Percentiles rank a stretch among this genome's conserved stretches.
Conservation (phyloP, 2,329 filamentous ascomycete genomes). For the Aspergillus texensis region DNA sequence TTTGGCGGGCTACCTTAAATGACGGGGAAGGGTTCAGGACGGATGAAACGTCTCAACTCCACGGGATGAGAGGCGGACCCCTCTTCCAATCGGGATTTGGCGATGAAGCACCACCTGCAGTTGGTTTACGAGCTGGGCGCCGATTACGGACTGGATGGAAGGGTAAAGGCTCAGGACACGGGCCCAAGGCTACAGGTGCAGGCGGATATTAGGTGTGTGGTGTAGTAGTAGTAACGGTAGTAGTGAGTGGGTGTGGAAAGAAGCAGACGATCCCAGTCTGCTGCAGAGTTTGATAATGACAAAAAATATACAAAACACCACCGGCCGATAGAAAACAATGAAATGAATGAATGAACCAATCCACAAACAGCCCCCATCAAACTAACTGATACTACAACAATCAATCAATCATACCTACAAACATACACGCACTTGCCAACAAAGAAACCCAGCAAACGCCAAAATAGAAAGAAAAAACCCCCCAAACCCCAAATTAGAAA, state of each 20-base stretch:
- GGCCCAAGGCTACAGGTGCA: constrained; percentile 13
- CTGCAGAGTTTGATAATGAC: constrained; percentile 3
- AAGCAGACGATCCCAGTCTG: constrained; percentile 5
- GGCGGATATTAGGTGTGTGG: constrained; percentile 9
- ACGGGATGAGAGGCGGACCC: constrained; percentile 24
- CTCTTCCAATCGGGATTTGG: constrained; percentile 36
- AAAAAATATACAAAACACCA: not conserved
- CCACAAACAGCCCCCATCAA: not conserved
- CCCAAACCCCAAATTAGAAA: not conserved
- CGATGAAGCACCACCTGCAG: constrained; percentile 29
- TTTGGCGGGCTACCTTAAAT: constrained; percentile 74
- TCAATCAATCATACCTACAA: not conserved
- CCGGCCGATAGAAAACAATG: not conserved
- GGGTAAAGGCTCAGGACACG: constrained; percentile 23
- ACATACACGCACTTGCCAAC: not conserved
- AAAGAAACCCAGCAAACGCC: not conserved
- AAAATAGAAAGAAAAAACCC: not conserved
- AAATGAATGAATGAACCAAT: not conserved
- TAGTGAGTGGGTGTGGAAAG: not conserved
- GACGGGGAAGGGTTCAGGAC: constrained; percentile 70
- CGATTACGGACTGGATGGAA: constrained; percentile 31
- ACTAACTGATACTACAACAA: not conserved
- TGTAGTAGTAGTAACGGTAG: not conserved
- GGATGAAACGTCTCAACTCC: constrained; percentile 40
- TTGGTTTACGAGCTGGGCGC: constrained; percentile 26